Percentiles rank a stretch among this genome's conserved stretches.
Conservation (phyloP, 2,329 filamentous ascomycete genomes). For the Pezicula radicicola region DNA sequence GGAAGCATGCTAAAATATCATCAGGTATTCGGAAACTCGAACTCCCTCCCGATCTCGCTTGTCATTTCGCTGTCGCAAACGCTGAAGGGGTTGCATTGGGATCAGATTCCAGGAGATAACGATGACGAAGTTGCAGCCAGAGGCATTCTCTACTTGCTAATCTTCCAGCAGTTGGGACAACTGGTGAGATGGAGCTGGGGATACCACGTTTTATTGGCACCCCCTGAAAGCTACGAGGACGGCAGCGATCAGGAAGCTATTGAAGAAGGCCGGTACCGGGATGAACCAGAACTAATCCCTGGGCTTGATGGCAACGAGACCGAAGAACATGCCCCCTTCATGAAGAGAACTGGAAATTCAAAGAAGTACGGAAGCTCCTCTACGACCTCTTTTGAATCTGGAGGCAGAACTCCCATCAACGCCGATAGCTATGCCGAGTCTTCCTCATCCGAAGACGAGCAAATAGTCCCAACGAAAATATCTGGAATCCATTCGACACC, state of each 20-base stretch:
- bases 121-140: conserved; percentile 92
- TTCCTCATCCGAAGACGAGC: conserved; percentile 36
- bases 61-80: conserved; percentile 93
- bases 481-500: conserved; percentile 16
- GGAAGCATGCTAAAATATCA: conserved; percentile 9
- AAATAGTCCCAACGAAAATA: conserved; percentile 33
- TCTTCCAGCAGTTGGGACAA: conserved; percentile 97
- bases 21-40: conserved; percentile 92
- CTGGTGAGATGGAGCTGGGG: conserved; percentile 97
- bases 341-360: conserved; percentile 15
- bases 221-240: conserved; percentile 69
- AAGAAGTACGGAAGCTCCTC: conserved; percentile 10
- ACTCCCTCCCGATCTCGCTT: conserved; percentile 94
- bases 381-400: conserved; percentile 26
- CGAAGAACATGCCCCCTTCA: conserved; percentile 28
- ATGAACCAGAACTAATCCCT: conserved; percentile 47
- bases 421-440: conserved; percentile 26
- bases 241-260: conserved; percentile 57
- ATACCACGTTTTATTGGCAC: conserved; percentile 89
- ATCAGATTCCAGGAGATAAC: conserved; percentile 85
- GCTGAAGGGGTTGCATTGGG: conserved; percentile 89
- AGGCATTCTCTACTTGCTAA: conserved; percentile 91
- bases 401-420: conserved; percentile 28
- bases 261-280: conserved; percentile 46
- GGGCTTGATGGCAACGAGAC: conserved; percentile 38